Evolutionary conservation across 305 asterid genomes (phyloP), one percentile per base, ranked within the genome.

Genomic region (Solanum chacoense): DNA sequence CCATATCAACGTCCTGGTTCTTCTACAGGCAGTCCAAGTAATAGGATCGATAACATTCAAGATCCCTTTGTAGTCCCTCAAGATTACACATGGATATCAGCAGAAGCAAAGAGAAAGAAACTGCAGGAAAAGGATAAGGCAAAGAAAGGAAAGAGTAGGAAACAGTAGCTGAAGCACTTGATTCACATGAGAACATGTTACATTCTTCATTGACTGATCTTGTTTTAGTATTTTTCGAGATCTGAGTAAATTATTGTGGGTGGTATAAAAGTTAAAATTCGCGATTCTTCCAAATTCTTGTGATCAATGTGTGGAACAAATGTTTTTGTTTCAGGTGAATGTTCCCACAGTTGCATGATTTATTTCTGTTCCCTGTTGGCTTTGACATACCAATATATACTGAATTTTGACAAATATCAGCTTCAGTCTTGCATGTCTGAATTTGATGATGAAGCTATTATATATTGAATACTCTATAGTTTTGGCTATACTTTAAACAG

Each of bases 101-200:
- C 98, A 2, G 99, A 95, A 88, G 99, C 94, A 88, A 97, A 96
- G 98, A 96, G 95, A 89, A 97, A 93, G 92, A 97, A 95, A 90
- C 91, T 95, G 98, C 97, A 93, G 93, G 99, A 96, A 89, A 96
- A 94, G 98, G 91, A 88, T 89, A 97, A 94, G 87, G 89, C 92
- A 24, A 96, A 92, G 94, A 95, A 97, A 90, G 92, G 93, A 16
- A 96, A 95, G 90, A 88, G 87, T 85, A 94, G 91, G 87, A 93
- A 94, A 90, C 90, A 91, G 91, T 89, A 78, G 81, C 88, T 59
- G 55, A 86, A 38, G 40, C 35, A 26, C 16, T 50, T 65, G 59
- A 31, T 79, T 67, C 45, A 65, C 90, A 85, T 36, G 16, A 50
- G 31, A 83, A 22, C 14, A 0, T 31, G 12, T 84, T 84, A 55